Percentiles rank a stretch among this genome's conserved stretches.
Conservation (phyloP, 345 rosid genomes). For the Boechera divaricarpa region DNA sequence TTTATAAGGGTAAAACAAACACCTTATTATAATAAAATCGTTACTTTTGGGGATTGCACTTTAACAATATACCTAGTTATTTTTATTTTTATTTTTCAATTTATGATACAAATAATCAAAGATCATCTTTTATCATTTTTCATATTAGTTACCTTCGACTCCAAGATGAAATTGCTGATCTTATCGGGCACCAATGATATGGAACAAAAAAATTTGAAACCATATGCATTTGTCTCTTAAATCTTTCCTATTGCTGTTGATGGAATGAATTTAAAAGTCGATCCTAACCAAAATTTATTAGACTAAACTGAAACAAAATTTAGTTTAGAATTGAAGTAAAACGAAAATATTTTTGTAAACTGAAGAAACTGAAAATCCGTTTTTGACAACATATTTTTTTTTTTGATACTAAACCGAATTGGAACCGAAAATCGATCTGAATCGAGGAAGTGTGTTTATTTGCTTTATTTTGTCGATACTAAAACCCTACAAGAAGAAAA, state of each 20-base stretch:
- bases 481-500: background rate
- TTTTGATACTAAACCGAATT: too few relatives aligned
- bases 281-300: too few relatives aligned
- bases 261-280: too few relatives aligned
- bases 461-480: constrained; percentile 5
- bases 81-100: background rate
- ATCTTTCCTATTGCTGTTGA: too few relatives aligned
- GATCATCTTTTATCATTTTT: background rate
- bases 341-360: too few relatives aligned
- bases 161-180: background rate
- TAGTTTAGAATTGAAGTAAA: too few relatives aligned
- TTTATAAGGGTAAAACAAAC: constrained; percentile 6
- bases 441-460: background rate
- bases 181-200: background rate
- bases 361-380: too few relatives aligned
- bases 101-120: background rate
- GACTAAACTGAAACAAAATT: too few relatives aligned
- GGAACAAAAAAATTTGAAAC: too few relatives aligned
- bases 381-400: too few relatives aligned
- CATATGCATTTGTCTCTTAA: too few relatives aligned
- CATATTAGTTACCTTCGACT: background rate
- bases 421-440: background rate
- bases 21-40: background rate
- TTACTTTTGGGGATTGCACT: background rate
- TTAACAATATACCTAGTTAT: background rate